These are phyloP conservation scores for Conoideocrella luteorostrata DNA, from an alignment of 2,329 filamentous ascomycete species.

Conservation along the genomic window DNA sequence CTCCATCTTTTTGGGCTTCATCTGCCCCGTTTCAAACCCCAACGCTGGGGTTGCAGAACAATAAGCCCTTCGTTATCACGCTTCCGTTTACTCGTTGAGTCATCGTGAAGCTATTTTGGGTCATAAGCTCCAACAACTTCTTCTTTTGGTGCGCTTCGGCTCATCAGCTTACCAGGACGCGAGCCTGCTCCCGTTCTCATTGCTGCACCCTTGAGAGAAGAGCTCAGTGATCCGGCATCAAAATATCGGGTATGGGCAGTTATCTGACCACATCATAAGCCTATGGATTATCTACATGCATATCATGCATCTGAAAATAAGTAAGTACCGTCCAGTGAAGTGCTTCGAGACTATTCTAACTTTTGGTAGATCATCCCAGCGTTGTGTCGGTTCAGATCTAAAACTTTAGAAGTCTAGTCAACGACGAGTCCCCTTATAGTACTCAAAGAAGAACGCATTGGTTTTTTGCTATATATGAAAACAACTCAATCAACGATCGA, in stretches of 20 bases:
- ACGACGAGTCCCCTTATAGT: too few relatives aligned
- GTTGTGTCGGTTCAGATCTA: neutral
- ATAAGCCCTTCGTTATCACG: conserved; percentile 25
- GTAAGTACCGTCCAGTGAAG: neutral
- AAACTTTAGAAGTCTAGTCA: conserved; percentile 22
- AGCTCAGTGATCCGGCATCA: too few relatives aligned
- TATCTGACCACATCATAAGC: neutral
- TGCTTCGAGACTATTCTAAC: neutral
- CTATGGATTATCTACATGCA: neutral
- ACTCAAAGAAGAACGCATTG: too few relatives aligned
- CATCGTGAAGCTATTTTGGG: conserved; percentile 17
- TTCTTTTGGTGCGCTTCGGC: neutral
- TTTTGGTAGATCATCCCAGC: neutral
- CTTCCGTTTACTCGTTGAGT: conserved; percentile 18
- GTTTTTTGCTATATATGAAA: too few relatives aligned
- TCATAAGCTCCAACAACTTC: conserved; percentile 11
- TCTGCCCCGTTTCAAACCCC: conserved; percentile 28
- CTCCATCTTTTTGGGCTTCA: neutral
- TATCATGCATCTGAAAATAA: conserved; percentile 4
- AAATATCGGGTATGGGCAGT: too few relatives aligned
- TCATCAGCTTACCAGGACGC: neutral
- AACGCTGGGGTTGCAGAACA: conserved; percentile 42
- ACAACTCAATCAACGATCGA: too few relatives aligned
- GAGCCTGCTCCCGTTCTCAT: neutral
- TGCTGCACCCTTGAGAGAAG: neutral